Evolutionary conservation across 2,329 filamentous ascomycete species (phyloP), one percentile per base, ranked within the genome.

Genomic region (Arachnomyces sp.): DNA sequence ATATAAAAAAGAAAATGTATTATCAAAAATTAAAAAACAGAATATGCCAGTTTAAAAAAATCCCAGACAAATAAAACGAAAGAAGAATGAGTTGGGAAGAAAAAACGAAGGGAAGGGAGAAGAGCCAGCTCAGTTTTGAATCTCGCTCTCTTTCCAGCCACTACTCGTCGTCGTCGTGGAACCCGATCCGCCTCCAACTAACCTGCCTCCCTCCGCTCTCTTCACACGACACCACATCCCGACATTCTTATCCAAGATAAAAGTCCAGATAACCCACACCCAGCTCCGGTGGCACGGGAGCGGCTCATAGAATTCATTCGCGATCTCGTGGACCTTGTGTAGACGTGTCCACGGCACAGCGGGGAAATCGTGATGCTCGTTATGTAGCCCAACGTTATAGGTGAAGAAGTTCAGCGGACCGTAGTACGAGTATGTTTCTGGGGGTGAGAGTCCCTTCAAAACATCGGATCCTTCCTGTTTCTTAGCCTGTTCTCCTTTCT

Each of bases 301-400:
- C 44, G 85, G 84, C 49, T 83, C 79, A 66, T 98, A 98, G 60
- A 95, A 98, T 65, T 96, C 92, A 49, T 75, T 75, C 1, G 92
- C 92, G 42, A 93, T 84, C 47, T 78, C 68, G 57, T 89, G 80
- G 39, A 98, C 71, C 57, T 73, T 74, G 40, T 82, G 84, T 30
- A 98, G 74, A 25, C 84, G 75, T 7, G 88, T 95, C 92, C 92
- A 98, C 0, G 92, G 90, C 34, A 98, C 78, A 35, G 92, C 92
- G 8, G 92, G 92, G 68, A 98, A 98, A 65, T 98, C 92, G 63
- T 98, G 92, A 66, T 98, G 92, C 72, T 98, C 92, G 61, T 98
- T 98, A 72, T 98, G 92, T 56, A 95, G 71, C 39, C 92, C 92
- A 34, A 98, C 92, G 54, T 98, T 98, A 73, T 96, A 98, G 1